Conservation (phyloP, 1,284 basidiomycete species). For the Tilletia caries region DNA sequence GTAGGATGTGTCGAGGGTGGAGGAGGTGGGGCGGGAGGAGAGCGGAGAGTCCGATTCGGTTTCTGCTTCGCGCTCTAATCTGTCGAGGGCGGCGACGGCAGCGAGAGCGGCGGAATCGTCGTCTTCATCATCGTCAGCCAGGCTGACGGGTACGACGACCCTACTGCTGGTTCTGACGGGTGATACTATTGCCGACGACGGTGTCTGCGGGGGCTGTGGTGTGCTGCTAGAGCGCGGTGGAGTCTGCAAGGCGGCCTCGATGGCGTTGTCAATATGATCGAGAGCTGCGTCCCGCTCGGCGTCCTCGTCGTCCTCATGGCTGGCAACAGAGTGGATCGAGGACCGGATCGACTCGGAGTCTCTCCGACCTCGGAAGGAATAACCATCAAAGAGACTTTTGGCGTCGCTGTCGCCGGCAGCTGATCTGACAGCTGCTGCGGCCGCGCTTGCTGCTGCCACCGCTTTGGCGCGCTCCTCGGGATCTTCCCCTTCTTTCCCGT, state of each 20-base stretch:
- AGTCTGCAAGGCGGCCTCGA: background rate
- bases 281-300: constrained; percentile 15
- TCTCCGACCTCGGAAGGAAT: constrained; percentile 45
- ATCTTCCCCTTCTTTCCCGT: constrained; percentile 23
- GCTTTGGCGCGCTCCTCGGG: constrained; percentile 14
- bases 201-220: constrained; percentile 8
- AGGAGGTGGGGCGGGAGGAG: constrained; percentile 14
- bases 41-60: constrained; percentile 6
- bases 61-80: constrained; percentile 37
- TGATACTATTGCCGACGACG: constrained; percentile 15
- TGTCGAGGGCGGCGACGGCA: constrained; percentile 43
- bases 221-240: background rate
- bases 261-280: background rate
- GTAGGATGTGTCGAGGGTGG: constrained; percentile 12
- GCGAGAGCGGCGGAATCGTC: constrained; percentile 38
- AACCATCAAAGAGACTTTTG: constrained; percentile 43
- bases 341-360: constrained; percentile 43
- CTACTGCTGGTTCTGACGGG: background rate
- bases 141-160: background rate
- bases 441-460: constrained; percentile 13
- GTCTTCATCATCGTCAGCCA: constrained; percentile 30
- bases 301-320: constrained; percentile 15
- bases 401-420: constrained; percentile 17
- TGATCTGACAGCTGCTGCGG: constrained; percentile 9
- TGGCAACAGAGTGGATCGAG: constrained; percentile 21